Base-by-base conservation (phyloP, 805 yeast genomes). In the Priceomyces haplophilus region DNA sequence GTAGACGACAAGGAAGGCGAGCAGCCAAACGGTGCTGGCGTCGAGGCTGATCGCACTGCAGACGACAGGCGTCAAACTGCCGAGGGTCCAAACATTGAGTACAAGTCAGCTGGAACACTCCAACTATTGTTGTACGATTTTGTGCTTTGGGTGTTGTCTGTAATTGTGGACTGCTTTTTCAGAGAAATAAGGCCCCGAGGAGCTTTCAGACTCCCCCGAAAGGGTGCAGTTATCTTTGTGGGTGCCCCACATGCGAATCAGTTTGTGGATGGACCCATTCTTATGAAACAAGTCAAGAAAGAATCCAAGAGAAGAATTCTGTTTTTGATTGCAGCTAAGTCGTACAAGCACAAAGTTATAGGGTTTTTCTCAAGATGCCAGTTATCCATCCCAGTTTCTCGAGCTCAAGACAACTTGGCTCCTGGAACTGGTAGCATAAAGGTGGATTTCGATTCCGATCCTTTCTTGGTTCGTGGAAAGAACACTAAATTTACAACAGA, bases 211-310 rank as follows among this genome's bases (percentile, higher is more conserved):
- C 56, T 82, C 25, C 84, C 85, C 0, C 71, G 75, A 23, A 62
- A 75, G 7, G 97, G 97, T 0, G 91, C 98, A 0, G 83, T 89
- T 7, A 84, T 91, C 42, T 83, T 93, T 48, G 98, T 93, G 27
- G 95, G 93, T 8, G 99, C 97, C 2, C 98, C 98, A 1, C 99
- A 91, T 67, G 95, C 96, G n/a, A 88, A 88, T 58, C 96, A 88
- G 65, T 90, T 90, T 58, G 88, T 90, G 25, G 79, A 79, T 41
- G 91, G 93, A 1, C 79, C 90, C 38, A 76, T 93, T 40, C 70
- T 93, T 37, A 83, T 88, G 85, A 83, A 85, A 37, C 91, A 85
- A 58, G 91, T 87, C 19, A 78, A 82, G 52, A 69, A 71, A 39
- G 80, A 79, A 44, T 75, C 85, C 1, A 76, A 80, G 6, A 73